phyloP scores from a whole-genome alignment of 140 eudicot genomes.

The Flaveria floridana region DNA sequence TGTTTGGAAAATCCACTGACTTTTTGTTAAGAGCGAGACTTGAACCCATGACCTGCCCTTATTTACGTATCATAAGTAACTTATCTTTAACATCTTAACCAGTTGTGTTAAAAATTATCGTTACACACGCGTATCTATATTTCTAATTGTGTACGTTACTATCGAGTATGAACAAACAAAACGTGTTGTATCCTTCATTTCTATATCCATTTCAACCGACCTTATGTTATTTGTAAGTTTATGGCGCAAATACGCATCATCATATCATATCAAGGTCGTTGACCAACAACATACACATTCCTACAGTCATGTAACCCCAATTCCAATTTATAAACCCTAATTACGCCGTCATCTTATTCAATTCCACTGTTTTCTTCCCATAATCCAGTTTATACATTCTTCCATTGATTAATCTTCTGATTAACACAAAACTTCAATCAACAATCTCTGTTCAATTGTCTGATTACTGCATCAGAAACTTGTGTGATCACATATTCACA shows the following conservation, averaged over 20 bases:
- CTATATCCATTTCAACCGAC: not conserved
- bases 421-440: not conserved
- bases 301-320: not conserved
- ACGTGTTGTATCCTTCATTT: not conserved
- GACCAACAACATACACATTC: slow-evolving; percentile 15
- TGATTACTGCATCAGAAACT: not conserved
- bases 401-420: slow-evolving; percentile 7
- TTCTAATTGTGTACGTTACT: too few relatives aligned
- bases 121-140: too few relatives aligned
- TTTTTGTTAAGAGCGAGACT: too few relatives aligned
- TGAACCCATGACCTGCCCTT: too few relatives aligned
- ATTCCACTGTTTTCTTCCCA: not conserved
- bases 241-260: slow-evolving; percentile 21
- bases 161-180: not conserved
- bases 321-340: slow-evolving; percentile 30
- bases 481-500: slow-evolving; percentile 10
- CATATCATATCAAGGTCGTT: slow-evolving; percentile 16
- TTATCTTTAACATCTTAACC: too few relatives aligned
- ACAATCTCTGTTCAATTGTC: not conserved
- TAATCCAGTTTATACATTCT: not conserved
- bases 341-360: slow-evolving; percentile 25
- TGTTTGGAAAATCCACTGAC: too few relatives aligned
- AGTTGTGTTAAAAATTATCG: too few relatives aligned
- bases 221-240: not conserved
- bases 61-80: too few relatives aligned